Evolutionary conservation across 2,329 filamentous ascomycete genomes (phyloP), one percentile per base, ranked within the genome.

Genomic region (Periconia sp.): DNA sequence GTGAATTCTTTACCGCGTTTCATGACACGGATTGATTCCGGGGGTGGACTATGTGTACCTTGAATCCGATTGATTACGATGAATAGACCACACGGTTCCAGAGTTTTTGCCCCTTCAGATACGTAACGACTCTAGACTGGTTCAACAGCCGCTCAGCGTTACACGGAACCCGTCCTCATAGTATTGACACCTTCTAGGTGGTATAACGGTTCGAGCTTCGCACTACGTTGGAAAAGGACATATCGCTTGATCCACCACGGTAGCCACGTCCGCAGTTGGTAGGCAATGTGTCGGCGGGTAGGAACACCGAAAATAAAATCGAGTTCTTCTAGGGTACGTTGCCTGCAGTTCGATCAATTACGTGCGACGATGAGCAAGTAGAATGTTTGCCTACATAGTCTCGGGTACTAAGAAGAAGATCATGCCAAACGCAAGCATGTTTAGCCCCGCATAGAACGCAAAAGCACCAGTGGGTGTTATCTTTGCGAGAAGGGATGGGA

Each of bases 201-300:
- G n/a, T 40, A 40, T 11, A 40, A 12, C 8, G 38, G 38, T 12
- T 40, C 30, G 5, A 34, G 19, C 23, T 28, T 32, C 21, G 38
- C 29, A 4, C 19, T 19, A 34, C 21, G 38, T 29, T 23, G 26
- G n/a, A 25, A 32, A 10, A 73, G 53, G 12, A 75, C 41, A 43
- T 66, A 73, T 9, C 63, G 63, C 50, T 73, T 69, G 56, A 78
- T 57, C 60, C 69, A 78, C 65, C 68, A 78, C 3, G 76, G 75
- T 37, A 74, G 48, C 36, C 65, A 68, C 39, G 69, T 69, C 15
- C 52, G 58, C 26, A 61, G 42, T 50, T 74, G 69, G 42, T 73
- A 70, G 24, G 46, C 52, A 35, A 66, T 65, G 45, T 71, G 70
- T n/a, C 53, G 57, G 21, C 63, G 50, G 3, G 65, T 66, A 0